Conservation (phyloP, 225 moss, liverwort and hornwort genomes). For the Asterella californica region DNA sequence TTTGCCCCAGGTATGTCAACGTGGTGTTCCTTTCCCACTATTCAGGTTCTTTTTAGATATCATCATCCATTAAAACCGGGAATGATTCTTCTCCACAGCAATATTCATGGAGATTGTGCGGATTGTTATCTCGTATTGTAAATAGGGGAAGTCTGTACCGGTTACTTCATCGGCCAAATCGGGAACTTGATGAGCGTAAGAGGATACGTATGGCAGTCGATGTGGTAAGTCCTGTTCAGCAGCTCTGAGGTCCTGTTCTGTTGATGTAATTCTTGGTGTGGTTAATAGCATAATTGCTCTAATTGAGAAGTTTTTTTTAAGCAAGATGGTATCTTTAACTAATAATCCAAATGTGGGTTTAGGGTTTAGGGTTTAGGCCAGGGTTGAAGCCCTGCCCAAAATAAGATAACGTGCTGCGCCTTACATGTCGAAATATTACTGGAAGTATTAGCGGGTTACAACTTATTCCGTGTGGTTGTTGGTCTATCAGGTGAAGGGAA, state of each 20-base stretch:
- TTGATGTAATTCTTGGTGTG: background rate
- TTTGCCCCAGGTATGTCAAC: slow-evolving; percentile 74
- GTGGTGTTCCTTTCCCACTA: background rate
- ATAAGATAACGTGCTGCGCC: no score
- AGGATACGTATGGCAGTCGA: slow-evolving; percentile 94
- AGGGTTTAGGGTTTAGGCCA: no score
- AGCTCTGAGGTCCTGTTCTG: background rate
- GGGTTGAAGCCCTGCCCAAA: no score
- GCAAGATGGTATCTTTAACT: no score
- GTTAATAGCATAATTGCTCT: background rate
- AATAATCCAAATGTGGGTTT: no score
- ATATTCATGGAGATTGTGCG: background rate
- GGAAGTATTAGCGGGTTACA: no score
- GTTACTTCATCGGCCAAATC: slow-evolving; percentile 88
- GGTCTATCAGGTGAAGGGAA: slow-evolving; percentile 79
- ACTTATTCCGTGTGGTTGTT: background rate
- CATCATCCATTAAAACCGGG: no score
- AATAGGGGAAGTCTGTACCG: slow-evolving; percentile 91
- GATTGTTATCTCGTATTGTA: background rate
- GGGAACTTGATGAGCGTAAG: slow-evolving; percentile 94
- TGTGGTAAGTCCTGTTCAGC: slow-evolving; percentile 52
- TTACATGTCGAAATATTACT: no score
- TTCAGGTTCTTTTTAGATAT: background rate
- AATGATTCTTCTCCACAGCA: background rate
- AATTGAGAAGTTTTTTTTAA: background rate